phyloP scores from a whole-genome alignment of 2,329 filamentous ascomycete genomes.

The Ascosphaera acerosa region DNA sequence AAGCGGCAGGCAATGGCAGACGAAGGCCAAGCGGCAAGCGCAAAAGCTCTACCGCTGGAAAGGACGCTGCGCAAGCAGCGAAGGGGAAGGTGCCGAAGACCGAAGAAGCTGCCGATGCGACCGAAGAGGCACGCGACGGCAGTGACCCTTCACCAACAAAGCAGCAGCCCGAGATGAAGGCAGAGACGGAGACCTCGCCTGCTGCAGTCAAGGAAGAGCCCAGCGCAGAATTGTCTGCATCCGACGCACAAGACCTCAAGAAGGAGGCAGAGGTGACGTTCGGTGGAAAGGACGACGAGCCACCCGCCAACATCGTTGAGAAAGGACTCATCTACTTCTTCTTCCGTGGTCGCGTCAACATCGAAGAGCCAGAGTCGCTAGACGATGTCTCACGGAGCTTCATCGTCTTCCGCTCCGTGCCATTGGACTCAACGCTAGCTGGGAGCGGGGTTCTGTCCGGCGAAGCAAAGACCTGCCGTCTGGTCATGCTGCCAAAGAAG shows the following conservation, averaged over 20 bases:
- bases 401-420: slow-evolving; percentile 52
- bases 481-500: slow-evolving; percentile 68
- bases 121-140: background rate
- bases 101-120: background rate
- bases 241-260: slow-evolving; percentile 2
- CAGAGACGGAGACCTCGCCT: slow-evolving; percentile 3
- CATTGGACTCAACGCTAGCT: slow-evolving; percentile 37
- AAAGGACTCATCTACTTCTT: slow-evolving; percentile 88
- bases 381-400: slow-evolving; percentile 53
- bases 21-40: slow-evolving; percentile 2
- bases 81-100: background rate
- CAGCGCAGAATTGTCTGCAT: slow-evolving; percentile 7
- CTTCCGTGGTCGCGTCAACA: slow-evolving; percentile 48
- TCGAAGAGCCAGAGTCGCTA: slow-evolving; percentile 42
- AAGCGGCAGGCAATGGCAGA: background rate
- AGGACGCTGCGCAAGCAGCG: background rate
- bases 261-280: slow-evolving; percentile 12
- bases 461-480: slow-evolving; percentile 35
- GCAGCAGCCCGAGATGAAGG: slow-evolving; percentile 1
- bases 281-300: slow-evolving; percentile 23
- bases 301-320: slow-evolving; percentile 44
- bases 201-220: slow-evolving; percentile 4
- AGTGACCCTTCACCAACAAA: slow-evolving; percentile 1
- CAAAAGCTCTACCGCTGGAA: too few species aligned
- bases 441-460: slow-evolving; percentile 29